A percentile compares a stretch with the other conserved stretches of the same genome.
Evolutionary conservation across 2,329 filamentous ascomycete species (phyloP).

Genomic region (Sodiomyces alkalinus): DNA sequence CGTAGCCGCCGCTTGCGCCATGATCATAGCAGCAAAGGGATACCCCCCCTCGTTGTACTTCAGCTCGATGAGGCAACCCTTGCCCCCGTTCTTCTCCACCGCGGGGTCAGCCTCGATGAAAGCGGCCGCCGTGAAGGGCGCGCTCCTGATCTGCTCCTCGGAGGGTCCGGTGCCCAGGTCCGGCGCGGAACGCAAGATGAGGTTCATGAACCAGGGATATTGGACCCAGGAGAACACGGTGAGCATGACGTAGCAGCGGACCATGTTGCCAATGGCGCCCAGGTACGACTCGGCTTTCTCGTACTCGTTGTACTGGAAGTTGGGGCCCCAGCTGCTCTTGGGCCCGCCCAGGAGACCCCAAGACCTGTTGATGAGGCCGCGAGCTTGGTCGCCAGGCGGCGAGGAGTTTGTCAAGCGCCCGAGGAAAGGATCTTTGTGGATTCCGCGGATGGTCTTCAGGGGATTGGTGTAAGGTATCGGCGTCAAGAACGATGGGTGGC

Average conservation of each 20-base stretch:
- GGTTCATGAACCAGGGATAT: constrained; percentile 4
- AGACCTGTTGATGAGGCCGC: constrained; percentile 5
- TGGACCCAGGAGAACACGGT: constrained; percentile 4
- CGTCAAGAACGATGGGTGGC: no score
- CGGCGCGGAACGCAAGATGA: constrained; percentile 4
- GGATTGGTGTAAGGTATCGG: no score
- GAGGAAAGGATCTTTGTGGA: constrained; percentile 5
- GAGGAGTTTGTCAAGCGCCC: constrained; percentile 5
- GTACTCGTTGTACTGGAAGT: constrained; percentile 7
- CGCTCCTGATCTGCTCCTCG: constrained; percentile 4
- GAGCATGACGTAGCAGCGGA: constrained; percentile 6
- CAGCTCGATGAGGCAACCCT: no score
- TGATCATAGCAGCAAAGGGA: no score
- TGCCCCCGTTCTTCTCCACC: no score
- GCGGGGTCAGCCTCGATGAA: constrained; percentile 4
- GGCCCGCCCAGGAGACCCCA: constrained; percentile 5
- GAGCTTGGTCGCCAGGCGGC: constrained; percentile 5
- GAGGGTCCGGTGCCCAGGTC: constrained; percentile 3
- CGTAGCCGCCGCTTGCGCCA: no score
- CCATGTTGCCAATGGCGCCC: constrained; percentile 2
- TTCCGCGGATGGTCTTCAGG: no score
- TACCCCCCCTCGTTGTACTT: no score
- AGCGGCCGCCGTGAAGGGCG: constrained; percentile 5
- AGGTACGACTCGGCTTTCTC: constrained; percentile 6
- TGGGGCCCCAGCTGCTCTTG: constrained; percentile 5